Conservation (phyloP, 1,284 basidiomycete species). For the Tilletia horrida region DNA sequence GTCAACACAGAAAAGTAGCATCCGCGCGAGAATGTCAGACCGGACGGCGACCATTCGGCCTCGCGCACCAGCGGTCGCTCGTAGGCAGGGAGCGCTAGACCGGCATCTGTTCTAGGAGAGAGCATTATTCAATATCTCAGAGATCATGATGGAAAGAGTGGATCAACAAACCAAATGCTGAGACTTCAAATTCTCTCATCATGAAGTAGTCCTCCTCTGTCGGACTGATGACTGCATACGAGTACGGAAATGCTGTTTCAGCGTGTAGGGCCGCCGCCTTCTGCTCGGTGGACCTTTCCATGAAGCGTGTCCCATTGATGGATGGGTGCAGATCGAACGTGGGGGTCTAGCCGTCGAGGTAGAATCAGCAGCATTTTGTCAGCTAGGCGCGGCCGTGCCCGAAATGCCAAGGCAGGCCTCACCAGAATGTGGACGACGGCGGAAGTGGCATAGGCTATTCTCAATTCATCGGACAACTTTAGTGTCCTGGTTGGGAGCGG, state of each 20-base stretch:
- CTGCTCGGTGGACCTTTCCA: no score
- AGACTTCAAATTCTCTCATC: no score
- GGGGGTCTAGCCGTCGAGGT: background rate
- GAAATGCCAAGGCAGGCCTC: no score
- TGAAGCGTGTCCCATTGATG: background rate
- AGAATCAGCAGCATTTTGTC: no score
- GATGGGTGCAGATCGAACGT: conserved; percentile 1
- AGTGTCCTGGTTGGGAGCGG: background rate
- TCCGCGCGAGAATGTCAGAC: background rate
- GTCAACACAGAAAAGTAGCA: conserved; percentile 1
- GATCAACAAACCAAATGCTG: no score
- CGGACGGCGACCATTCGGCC: conserved; percentile 7
- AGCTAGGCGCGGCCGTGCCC: no score
- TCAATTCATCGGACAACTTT: background rate
- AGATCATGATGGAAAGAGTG: no score
- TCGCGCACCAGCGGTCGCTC: background rate
- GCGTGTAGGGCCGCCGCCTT: no score
- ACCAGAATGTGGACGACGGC: conserved; percentile 1
- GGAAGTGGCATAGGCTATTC: background rate
- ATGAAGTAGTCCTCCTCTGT: no score
- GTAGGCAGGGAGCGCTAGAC: background rate
- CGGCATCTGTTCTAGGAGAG: background rate
- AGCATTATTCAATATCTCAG: no score
- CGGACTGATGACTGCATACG: no score
- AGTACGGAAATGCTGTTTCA: no score